Evolutionary conservation across 768 basidiomycete genomes (phyloP), one percentile per base, ranked within the genome.

Genomic region (Leccinum subgranulosum): DNA sequence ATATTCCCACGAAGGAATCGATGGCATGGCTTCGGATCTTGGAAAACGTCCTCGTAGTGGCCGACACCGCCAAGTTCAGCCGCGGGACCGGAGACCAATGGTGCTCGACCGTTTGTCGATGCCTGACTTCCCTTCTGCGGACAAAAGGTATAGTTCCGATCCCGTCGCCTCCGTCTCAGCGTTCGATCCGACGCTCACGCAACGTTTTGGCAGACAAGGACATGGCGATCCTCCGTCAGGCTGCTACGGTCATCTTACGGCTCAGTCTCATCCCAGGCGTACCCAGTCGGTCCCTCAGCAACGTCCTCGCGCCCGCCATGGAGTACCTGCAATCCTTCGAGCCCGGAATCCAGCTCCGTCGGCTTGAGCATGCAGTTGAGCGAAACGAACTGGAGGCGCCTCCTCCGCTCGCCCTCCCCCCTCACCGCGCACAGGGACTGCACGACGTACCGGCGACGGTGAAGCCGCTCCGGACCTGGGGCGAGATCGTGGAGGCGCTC

Each of bases 11-110:
- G n/a, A 72, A 69, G 0, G 81, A 85, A 58, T 72, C 73, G 9
- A 64, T 86, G 12, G 82, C 81, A 5, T 92, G 88, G 87, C 72
- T 82, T 28, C 84, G 80, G 52, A 82, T 88, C 46, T 62, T 89
- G 3, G 85, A 86, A 57, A 90, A 89, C 60, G 74, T 90, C 48
- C 60, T 86, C 34, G 69, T 80, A 23, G 69, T 83, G 1, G 76
- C 76, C 2, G 80, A 88, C 56, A 55, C 72, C 1, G 58, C 59
- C 28, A 89, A 84, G 67, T 47, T 89, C 34, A 83, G 84, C 60
- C 66, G 71, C 0, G 76, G 81, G 0, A 87, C 81, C 1, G 73
- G 73, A 29, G 81, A 84, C 1, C 82, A 84, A 67, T 90, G 88
- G 88, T 78, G 80, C 34, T 63, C 69, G n/a, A 74, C 75, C 10